Evolutionary conservation across 164 flowering plant genomes (phyloP).

Genomic region (Dillenia turbinata): DNA sequence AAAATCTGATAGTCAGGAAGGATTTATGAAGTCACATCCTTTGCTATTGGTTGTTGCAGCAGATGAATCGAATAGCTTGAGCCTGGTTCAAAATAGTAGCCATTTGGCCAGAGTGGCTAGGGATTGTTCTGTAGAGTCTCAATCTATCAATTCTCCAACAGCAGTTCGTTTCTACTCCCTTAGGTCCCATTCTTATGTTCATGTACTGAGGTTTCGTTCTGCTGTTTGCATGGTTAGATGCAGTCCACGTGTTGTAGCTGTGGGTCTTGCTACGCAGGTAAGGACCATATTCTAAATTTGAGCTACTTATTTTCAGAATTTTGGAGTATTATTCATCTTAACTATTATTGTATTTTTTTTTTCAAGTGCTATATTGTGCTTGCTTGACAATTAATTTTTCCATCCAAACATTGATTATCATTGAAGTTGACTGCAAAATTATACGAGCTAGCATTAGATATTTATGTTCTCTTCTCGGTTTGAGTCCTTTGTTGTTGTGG

Average conservation of each 20-base stretch:
- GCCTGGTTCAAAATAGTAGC: constrained; percentile 16
- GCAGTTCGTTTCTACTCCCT: constrained; percentile 64
- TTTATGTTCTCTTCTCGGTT: too few relatives aligned
- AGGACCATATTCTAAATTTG: too few relatives aligned
- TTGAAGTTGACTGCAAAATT: too few relatives aligned
- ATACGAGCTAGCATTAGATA: too few relatives aligned
- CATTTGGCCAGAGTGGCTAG: constrained; percentile 25
- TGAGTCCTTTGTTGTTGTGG: too few relatives aligned
- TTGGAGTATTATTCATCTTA: too few relatives aligned
- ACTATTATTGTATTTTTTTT: not conserved
- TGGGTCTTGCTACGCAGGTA: constrained; percentile 73
- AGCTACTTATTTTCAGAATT: too few relatives aligned
- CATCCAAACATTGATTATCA: too few relatives aligned
- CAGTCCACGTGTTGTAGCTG: constrained; percentile 67
- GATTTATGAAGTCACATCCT: constrained; percentile 31
- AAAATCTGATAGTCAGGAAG: constrained; percentile 35
- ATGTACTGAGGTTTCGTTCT: constrained; percentile 66
- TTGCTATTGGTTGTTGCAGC: constrained; percentile 45
- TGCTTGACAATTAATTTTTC: too few relatives aligned
- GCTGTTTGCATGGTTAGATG: constrained; percentile 59
- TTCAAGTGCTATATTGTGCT: too few relatives aligned
- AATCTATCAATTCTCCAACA: constrained; percentile 22
- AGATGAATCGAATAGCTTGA: constrained; percentile 27
- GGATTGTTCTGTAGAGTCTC: constrained; percentile 10
- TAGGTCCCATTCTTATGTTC: constrained; percentile 63